Base-by-base conservation (phyloP, 169 alveolate genomes). In the Plasmodium gaboni region DNA sequence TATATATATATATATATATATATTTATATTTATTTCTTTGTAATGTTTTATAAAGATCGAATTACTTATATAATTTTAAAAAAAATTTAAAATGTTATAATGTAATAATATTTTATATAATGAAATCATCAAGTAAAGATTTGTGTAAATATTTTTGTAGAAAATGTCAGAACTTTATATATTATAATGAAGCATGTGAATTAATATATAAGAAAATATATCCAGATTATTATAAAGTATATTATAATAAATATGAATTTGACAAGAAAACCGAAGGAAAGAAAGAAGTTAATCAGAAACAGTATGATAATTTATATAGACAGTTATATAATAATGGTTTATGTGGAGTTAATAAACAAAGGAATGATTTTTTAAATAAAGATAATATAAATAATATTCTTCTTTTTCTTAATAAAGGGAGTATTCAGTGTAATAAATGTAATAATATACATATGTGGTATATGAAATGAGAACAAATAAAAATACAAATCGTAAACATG, bases 271-370 rank as follows among this genome's bases (percentile, higher is more conserved):
- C 15, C 7, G 70, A 48, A 1, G 51, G 26, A 24, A 26, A 44
- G 2, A 42, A 26, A 22, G 71, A 8, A 24, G 24, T n/a, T 22
- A 24, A 24, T 13, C 9, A 15, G 17, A 65, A 78, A 51, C 8
- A 28, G 3, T 44, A 51, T 10, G 89, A 78, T 57, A 78, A 78
- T 51, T 44, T 78, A 32, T 78, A 64, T 24, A 64, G 89, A 13
- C 89, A 78, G 38, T 64, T 78, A 15, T 78, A 78, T 17, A 51
- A 13, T 26, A 78, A 65, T 44, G 89, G 89, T 12, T 50, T 78
- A 9, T 78, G 89, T 64, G 89, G 89, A 2, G 89, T 78, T 64
- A 78, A 78, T 44, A 78, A 78, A 65, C 89, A 78, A 51, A 78
- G 68, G 48, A 78, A 78, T n/a, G 76, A 64, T 42, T 78, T 78